Base-by-base conservation (phyloP, 495 filamentous ascomycete genomes). In the Xanthoparmelia taractica region DNA sequence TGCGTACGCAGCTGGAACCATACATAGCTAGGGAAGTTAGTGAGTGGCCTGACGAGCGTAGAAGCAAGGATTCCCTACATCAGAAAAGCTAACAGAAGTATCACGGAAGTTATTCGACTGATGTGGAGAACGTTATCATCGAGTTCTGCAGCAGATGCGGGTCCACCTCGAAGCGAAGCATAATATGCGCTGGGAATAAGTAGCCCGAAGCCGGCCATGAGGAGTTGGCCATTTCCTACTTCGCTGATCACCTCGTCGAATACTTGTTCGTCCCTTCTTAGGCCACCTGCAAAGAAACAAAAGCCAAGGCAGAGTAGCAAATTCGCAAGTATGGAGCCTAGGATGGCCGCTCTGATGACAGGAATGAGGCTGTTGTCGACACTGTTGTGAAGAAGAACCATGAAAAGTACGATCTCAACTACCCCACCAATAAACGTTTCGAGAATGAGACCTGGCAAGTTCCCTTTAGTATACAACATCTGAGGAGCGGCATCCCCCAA, bases 1-100 rank as follows among this genome's bases (percentile, higher is more conserved):
- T 96, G 91, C 11, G 89, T 90, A 56, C 82, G 86, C 65, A 88
- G 80, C 69, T 96, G 92, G 77, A 93, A 97, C 66, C 80, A 87
- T 50, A 92, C 70, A 70, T 87, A 96, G 66, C 88, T 86, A 62
- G 2, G 17, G 45, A 33, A 33, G 66, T 76, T 27, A 73, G 69
- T 41, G 48, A 47, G 17, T 38, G 23, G 23, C 12, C 31, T 4
- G 47, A 20, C 33, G 7, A 27, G 71, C 69, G 67, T 40, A 58
- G 38, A 20, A 55, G 40, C 31, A 47, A 48, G 48, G 18, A 31
- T n/a, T 7, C 60, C 70, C 23, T 69, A 84, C 76, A 84, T 75
- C 23, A 84, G 65, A 70, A 90, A 97, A 23, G 91, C 87, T 37
- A 90, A 72, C 17, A 97, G 77, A 5, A 97, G 83, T 47, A 96